These are phyloP conservation scores for Quercus rubra DNA, from an alignment of 306 rosid genomes.

Conservation along the genomic window DNA sequence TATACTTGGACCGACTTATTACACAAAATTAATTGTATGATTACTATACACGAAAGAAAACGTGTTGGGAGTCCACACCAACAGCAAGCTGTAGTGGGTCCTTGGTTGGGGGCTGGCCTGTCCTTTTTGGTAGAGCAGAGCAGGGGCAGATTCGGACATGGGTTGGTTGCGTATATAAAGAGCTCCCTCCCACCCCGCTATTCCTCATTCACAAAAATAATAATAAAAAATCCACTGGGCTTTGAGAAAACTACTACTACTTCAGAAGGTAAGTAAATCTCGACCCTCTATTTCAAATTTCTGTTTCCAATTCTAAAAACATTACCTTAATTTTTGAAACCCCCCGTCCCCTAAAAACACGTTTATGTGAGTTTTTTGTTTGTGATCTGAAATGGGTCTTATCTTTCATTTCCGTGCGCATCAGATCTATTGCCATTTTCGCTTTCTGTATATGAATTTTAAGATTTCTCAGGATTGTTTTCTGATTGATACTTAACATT, in stretches of 20 bases:
- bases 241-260: conserved; percentile 11
- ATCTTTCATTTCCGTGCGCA: not conserved
- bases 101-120: not conserved
- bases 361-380: not conserved
- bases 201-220: conserved; percentile 16
- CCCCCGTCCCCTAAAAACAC: no score
- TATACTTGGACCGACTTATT: no score
- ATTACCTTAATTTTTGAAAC: not conserved
- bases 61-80: no score
- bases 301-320: conserved; percentile 1
- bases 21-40: no score
- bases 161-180: conserved; percentile 55
- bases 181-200: conserved; percentile 8
- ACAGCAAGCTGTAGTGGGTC: no score
- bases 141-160: conserved; percentile 23
- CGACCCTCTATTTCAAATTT: not conserved
- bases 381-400: conserved; percentile 11
- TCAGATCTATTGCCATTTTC: conserved; percentile 41
- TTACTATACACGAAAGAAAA: no score
- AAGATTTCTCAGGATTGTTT: not conserved
- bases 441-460: conserved; percentile 1
- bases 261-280: conserved; percentile 1
- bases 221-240: no score
- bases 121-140: conserved; percentile 23
- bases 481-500: conserved; percentile 8